phyloP scores from a whole-genome alignment of 1,284 basidiomycete species.

The Afroboletus lepidellus region DNA sequence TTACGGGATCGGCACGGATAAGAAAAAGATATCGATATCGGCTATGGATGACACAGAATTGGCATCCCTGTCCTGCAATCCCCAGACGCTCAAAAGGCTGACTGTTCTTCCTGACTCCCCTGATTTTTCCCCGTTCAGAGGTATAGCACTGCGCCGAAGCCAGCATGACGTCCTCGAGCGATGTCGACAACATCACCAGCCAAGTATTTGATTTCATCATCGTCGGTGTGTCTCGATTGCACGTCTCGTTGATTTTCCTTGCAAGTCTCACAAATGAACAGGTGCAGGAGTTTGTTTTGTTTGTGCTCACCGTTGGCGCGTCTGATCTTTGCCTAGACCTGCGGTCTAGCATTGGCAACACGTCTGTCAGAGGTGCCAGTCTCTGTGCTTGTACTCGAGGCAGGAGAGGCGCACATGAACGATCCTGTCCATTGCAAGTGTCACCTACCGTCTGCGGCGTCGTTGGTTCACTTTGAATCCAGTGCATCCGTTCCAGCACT shows the following conservation, averaged over 20 bases:
- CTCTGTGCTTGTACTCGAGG: slow-evolving; percentile 1
- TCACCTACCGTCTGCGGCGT: background rate
- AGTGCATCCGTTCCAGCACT: background rate
- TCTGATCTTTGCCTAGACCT: slow-evolving; percentile 1
- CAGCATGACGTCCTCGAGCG: background rate
- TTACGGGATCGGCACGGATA: no score
- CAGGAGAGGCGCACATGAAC: background rate
- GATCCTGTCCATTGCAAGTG: background rate
- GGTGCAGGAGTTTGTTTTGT: background rate
- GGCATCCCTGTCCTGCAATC: no score
- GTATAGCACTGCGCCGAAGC: no score
- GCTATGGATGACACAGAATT: no score
- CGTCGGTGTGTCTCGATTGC: background rate
- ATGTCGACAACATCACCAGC: background rate
- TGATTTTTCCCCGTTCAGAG: background rate
- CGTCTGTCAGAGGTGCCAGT: background rate
- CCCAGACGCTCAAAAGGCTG: background rate
- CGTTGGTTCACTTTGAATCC: background rate
- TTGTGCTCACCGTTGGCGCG: background rate
- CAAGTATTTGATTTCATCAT: slow-evolving; percentile 1
- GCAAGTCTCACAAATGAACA: background rate
- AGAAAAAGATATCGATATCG: no score
- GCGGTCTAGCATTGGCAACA: background rate
- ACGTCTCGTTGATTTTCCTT: background rate
- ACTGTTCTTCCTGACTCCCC: background rate